Percentiles rank a stretch among this genome's conserved stretches.
phyloP scores from a whole-genome alignment of 164 flowering plant genomes.

The Vitis rupestris region DNA sequence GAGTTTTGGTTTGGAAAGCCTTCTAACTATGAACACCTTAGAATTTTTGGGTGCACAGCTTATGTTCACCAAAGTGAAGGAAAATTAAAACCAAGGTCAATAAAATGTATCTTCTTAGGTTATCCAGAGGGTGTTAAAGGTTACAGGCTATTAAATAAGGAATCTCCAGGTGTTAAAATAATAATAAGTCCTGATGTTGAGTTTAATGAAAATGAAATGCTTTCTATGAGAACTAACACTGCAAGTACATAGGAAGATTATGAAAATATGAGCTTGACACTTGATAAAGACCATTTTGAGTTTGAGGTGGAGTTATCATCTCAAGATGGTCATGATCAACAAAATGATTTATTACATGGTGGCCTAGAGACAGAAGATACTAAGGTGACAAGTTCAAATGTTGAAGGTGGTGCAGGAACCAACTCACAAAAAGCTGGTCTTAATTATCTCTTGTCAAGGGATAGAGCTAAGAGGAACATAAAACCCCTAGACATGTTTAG shows the following conservation, averaged over 20 bases:
- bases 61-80: not conserved
- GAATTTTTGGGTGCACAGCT: not conserved
- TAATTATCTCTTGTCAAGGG: not conserved
- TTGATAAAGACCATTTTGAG: too few species aligned
- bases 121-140: conserved; percentile 2
- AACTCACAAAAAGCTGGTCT: too few species aligned
- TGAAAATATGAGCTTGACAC: too few species aligned
- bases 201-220: too few species aligned
- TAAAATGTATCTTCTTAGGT: not conserved
- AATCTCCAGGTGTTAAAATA: not conserved
- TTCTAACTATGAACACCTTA: not conserved
- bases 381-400: too few species aligned
- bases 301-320: too few species aligned
- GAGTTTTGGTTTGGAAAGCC: not conserved
- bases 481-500: not conserved
- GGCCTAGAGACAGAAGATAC: too few species aligned
- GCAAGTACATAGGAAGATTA: too few species aligned
- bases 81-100: not conserved
- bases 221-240: too few species aligned
- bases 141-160: not conserved
- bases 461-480: not conserved
- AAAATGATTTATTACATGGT: too few species aligned
- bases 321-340: too few species aligned
- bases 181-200: not conserved
- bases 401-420: too few species aligned